Conservation (phyloP, 208 protist species). For the Novymonas esmeraldas region DNA sequence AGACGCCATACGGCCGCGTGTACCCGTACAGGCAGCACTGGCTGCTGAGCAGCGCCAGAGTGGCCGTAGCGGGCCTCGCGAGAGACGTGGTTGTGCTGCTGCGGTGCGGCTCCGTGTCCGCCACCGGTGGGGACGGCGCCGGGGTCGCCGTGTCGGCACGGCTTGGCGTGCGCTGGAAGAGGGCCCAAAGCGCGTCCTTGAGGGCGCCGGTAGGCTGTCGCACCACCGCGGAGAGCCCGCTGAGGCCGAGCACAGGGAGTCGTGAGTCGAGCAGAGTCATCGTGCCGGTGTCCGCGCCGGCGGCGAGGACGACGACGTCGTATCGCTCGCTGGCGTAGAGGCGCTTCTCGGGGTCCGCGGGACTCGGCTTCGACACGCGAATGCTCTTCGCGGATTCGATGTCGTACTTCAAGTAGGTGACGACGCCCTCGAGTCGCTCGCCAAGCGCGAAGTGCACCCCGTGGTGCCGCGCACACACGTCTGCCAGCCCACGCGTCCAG, state of each 20-base stretch:
- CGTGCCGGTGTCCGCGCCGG: slow-evolving; percentile 55
- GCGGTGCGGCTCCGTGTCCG: neutral
- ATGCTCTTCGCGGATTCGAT: slow-evolving; percentile 64
- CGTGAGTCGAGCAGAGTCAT: slow-evolving; percentile 62
- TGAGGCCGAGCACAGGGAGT: slow-evolving; percentile 72
- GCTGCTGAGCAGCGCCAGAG: slow-evolving; percentile 30
- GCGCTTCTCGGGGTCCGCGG: slow-evolving; percentile 25
- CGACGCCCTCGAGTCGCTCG: slow-evolving; percentile 50
- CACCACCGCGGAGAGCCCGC: slow-evolving; percentile 47
- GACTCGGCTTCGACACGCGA: slow-evolving; percentile 42
- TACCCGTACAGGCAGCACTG: slow-evolving; percentile 48
- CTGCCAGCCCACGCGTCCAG: slow-evolving; percentile 74
- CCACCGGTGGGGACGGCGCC: neutral
- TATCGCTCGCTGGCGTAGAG: slow-evolving; percentile 42
- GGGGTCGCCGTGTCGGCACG: neutral
- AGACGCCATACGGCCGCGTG: slow-evolving; percentile 11
- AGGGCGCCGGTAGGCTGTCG: slow-evolving; percentile 21
- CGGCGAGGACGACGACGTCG: slow-evolving; percentile 82
- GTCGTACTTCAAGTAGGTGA: slow-evolving; percentile 69
- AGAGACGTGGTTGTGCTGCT: neutral
- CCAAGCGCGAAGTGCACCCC: slow-evolving; percentile 63
- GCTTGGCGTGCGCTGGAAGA: slow-evolving; percentile 23
- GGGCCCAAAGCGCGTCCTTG: slow-evolving; percentile 27
- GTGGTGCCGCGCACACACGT: slow-evolving; percentile 49
- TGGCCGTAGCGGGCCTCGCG: slow-evolving; percentile 9